Base-by-base conservation (phyloP, 768 basidiomycete genomes). In the Trametes cubensis region DNA sequence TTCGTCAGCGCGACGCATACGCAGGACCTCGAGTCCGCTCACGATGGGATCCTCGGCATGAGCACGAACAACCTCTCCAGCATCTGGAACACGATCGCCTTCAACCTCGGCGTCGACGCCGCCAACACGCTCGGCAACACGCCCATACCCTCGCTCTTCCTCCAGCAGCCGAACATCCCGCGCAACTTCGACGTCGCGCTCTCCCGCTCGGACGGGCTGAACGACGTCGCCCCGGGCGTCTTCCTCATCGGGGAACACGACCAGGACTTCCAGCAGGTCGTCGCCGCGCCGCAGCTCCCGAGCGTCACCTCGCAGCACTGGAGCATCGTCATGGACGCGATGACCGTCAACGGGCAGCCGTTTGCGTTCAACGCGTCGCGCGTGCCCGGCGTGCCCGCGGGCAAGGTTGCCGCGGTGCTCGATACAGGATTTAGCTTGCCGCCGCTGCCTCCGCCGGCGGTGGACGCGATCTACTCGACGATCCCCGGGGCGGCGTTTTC, bases 31-130 rank as follows among this genome's bases (percentile, higher is more conserved):
- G 90, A 90, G 71, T 86, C 89, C 13, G 85, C 88, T 67, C 87
- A 84, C 26, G 71, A 76, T 66, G 92, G 92, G 21, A 83, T 94
- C 67, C 70, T 86, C 42, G 91, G 92, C 25, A 80, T 93, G n/a
- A 89, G 92, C 34, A 92, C 92, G 68, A 85, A 85, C 54, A 80
- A 83, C 17, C 81, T 90, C 40, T 93, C 92, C 4, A 80, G 75
- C 39, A 84, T 95, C 61, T 88, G 92, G 49, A 26, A 34, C 34
- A 60, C 63, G 41, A 55, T 69, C 15, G 34, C 41, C 8, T 6
- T 53, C 15, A 41, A 40, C 4, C 62, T 56, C 67, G 69, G 69
- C 14, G 11, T 20, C 4, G 63, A 66, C 23, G 57, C 61, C 20
- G 63, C 58, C 1, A 28, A 39, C 28, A 6, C 17, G 10, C 45